Conservation (phyloP, 2,329 filamentous ascomycete species). For the Ophiostoma populinum region DNA sequence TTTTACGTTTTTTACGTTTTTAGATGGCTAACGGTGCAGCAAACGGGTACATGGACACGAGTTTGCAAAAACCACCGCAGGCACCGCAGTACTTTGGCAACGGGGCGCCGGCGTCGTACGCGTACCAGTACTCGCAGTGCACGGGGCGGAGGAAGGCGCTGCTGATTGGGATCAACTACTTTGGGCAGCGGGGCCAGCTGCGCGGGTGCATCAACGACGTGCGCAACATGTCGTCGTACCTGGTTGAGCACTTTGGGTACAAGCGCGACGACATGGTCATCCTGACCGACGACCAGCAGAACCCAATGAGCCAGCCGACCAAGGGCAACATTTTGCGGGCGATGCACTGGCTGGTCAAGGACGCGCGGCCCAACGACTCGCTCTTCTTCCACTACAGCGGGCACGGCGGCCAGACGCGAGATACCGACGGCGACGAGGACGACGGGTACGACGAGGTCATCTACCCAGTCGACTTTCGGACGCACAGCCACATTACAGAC, state of each 20-base stretch:
- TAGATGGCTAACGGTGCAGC: constrained; percentile 1
- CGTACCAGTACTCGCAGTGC: constrained; percentile 82
- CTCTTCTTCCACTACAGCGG: constrained; percentile 96
- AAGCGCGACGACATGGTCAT: constrained; percentile 94
- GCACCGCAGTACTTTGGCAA: constrained; percentile 28
- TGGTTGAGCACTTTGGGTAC: constrained; percentile 80
- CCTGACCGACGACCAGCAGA: constrained; percentile 90
- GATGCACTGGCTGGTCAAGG: constrained; percentile 97
- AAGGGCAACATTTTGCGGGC: constrained; percentile 89
- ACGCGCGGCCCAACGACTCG: constrained; percentile 80
- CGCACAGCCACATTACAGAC: constrained; percentile 55
- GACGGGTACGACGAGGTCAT: constrained; percentile 74
- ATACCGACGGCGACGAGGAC: constrained; percentile 63
- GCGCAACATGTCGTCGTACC: constrained; percentile 85
- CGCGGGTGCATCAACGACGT: constrained; percentile 95
- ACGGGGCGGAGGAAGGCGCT: constrained; percentile 78
- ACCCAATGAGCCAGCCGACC: constrained; percentile 90
- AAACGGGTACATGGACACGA: constrained; percentile 3
- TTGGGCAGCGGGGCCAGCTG: constrained; percentile 74
- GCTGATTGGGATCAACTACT: constrained; percentile 93
- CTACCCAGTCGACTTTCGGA: constrained; percentile 67
- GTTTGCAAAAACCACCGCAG: constrained; percentile 7
- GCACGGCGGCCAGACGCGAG: constrained; percentile 67
- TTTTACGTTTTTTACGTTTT: not conserved
- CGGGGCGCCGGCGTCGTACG: constrained; percentile 65